Evolutionary conservation across 2,329 filamentous ascomycete species (phyloP).

Genomic region (Penicillium griseofulvum): DNA sequence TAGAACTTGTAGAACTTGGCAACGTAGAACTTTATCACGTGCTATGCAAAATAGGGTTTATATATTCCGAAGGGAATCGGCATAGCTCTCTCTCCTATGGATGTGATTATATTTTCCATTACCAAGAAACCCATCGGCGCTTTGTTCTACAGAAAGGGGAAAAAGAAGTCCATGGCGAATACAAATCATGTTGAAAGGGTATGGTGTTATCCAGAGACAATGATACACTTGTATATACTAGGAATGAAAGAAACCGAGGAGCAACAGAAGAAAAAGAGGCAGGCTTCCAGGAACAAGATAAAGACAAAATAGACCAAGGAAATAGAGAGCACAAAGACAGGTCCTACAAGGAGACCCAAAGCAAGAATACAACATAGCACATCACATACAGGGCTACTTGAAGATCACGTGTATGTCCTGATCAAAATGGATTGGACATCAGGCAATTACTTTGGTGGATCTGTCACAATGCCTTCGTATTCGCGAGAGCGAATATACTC

Average conservation of each 20-base stretch:
- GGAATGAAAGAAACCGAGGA: constrained; percentile 14
- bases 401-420: background rate
- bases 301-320: constrained; percentile 8
- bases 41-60: background rate
- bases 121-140: background rate
- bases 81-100: background rate
- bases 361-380: background rate
- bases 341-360: background rate
- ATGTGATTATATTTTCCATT: background rate
- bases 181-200: constrained; percentile 19
- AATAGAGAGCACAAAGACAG: constrained; percentile 11
- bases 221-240: constrained; percentile 31
- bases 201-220: constrained; percentile 24
- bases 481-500: constrained; percentile 90
- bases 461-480: constrained; percentile 85
- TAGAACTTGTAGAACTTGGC: background rate
- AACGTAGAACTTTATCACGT: background rate
- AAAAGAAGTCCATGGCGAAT: background rate
- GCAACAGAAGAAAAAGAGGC: constrained; percentile 8
- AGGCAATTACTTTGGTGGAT: constrained; percentile 44
- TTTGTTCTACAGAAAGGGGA: background rate
- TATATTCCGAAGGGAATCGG: background rate
- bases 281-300: constrained; percentile 18
- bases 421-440: background rate
- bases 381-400: background rate